A percentile compares a stretch with the other conserved stretches of the same genome.
These are phyloP conservation scores for Endoconidiophora polonica DNA, from an alignment of 2,329 filamentous ascomycete genomes.

Conservation along the genomic window DNA sequence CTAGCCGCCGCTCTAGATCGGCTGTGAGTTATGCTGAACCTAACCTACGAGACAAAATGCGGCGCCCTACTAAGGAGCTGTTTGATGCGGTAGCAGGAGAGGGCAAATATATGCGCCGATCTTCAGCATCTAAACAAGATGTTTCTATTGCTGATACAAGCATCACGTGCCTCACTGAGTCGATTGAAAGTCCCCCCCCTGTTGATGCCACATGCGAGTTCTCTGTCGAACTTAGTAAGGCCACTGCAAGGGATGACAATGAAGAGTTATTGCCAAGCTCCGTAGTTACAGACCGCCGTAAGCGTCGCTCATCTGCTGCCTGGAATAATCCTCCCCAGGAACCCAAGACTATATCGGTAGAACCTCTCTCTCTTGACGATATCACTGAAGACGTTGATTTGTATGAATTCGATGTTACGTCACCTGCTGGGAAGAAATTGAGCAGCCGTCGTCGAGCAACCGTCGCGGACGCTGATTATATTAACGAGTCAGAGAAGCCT, in stretches of 20 bases:
- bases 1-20: constrained; percentile 48
- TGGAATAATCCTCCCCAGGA: constrained; percentile 1
- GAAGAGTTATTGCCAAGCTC: constrained; percentile 18
- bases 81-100: constrained; percentile 58
- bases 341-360: neutral
- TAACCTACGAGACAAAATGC: constrained; percentile 69
- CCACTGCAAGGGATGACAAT: neutral
- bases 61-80: constrained; percentile 59
- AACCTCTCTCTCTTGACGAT: neutral
- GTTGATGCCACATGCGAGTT: neutral
- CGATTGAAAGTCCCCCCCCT: too few species aligned
- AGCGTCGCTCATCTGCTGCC: constrained; percentile 22
- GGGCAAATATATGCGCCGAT: constrained; percentile 32
- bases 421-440: constrained; percentile 21
- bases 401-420: constrained; percentile 37
- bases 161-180: too few species aligned
- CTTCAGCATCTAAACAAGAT: constrained; percentile 14
- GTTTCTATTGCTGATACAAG: neutral
- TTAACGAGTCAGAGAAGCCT: constrained; percentile 5
- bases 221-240: neutral
- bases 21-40: constrained; percentile 70
- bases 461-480: neutral
- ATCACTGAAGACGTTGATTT: constrained; percentile 24
- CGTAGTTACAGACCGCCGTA: constrained; percentile 25
- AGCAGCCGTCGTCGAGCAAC: constrained; percentile 9